Evolutionary conservation across 2,329 filamentous ascomycete genomes (phyloP).

Genomic region (Hypoxylon sp.): DNA sequence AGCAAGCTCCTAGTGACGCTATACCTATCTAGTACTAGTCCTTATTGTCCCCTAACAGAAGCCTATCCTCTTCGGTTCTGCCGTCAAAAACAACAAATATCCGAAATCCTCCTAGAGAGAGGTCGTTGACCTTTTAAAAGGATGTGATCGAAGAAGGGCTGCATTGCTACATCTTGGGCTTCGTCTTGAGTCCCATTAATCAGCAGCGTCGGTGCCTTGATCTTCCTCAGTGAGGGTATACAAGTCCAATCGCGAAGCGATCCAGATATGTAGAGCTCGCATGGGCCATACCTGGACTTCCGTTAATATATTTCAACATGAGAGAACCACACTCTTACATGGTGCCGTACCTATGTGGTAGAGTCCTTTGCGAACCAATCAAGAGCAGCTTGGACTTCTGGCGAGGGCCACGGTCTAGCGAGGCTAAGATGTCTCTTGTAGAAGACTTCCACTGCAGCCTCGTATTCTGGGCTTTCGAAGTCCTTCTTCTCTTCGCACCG

Average conservation of each 20-base stretch:
- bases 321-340: slow-evolving; percentile 51
- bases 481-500: slow-evolving; percentile 48
- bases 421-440: slow-evolving; percentile 54
- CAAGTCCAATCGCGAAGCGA: slow-evolving; percentile 40
- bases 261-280: slow-evolving; percentile 23
- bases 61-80: no score
- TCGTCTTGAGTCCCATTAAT: slow-evolving; percentile 57
- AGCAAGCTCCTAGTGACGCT: no score
- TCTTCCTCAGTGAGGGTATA: slow-evolving; percentile 26
- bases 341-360: slow-evolving; percentile 53
- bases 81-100: no score
- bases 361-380: slow-evolving; percentile 54
- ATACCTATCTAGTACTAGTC: no score
- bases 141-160: slow-evolving; percentile 56
- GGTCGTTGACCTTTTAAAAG: no score
- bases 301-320: no score
- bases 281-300: slow-evolving; percentile 15
- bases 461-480: slow-evolving; percentile 52
- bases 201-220: slow-evolving; percentile 53
- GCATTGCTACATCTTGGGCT: slow-evolving; percentile 55
- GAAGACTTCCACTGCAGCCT: slow-evolving; percentile 53
- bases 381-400: slow-evolving; percentile 53
- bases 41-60: no score
- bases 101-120: no score
- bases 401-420: slow-evolving; percentile 52